Percentiles rank a stretch among this genome's conserved stretches.
Conservation (phyloP, 352 stramenopile species). For the Pythium plurisporium region DNA sequence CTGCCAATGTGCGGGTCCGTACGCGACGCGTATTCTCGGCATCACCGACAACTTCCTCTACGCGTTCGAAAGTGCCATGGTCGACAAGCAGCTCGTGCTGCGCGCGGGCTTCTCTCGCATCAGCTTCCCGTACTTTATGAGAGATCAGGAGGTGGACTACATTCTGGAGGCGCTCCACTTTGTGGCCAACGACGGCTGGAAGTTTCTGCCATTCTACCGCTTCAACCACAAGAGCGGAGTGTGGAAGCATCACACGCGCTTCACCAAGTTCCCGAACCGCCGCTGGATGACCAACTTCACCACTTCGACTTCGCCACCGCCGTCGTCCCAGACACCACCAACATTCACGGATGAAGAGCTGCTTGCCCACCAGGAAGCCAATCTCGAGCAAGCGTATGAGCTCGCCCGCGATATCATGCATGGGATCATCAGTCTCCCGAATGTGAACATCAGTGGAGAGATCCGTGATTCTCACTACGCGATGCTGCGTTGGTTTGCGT, state of each 20-base stretch:
- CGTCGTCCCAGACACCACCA: neutral
- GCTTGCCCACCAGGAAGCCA: conserved; percentile 13
- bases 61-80: conserved; percentile 68
- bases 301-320: neutral
- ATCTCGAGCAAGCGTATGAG: conserved; percentile 17
- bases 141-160: conserved; percentile 82
- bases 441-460: conserved; percentile 10
- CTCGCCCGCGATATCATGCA: conserved; percentile 18
- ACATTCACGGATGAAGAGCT: too few species aligned
- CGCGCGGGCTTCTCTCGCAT: conserved; percentile 91
- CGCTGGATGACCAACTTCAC: conserved; percentile 24
- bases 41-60: conserved; percentile 57
- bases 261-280: conserved; percentile 28
- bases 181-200: conserved; percentile 86
- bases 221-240: conserved; percentile 94
- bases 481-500: conserved; percentile 41
- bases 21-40: conserved; percentile 89
- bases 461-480: conserved; percentile 29
- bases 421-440: neutral
- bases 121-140: conserved; percentile 82
- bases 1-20: conserved; percentile 78
- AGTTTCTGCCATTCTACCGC: conserved; percentile 89
- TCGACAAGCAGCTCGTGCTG: conserved; percentile 88
- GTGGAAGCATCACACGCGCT: conserved; percentile 65
- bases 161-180: conserved; percentile 88